phyloP scores from a whole-genome alignment of 176 grass and related monocot species.

The Triticum turgidum region DNA sequence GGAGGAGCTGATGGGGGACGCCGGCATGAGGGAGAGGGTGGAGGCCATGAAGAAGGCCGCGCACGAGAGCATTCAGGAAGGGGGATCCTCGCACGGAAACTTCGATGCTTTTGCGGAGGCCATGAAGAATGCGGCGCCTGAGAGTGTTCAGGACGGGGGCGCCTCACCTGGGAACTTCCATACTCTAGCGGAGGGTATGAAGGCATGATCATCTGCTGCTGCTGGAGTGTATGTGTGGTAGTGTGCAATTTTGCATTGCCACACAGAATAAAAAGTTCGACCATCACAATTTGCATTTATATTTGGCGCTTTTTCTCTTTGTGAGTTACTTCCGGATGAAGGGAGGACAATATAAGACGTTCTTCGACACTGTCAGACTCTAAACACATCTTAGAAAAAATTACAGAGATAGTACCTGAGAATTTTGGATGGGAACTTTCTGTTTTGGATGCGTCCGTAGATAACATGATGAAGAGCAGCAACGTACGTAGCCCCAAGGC shows the following conservation, averaged over 20 bases:
- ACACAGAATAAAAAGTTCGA: no score
- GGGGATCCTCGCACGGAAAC: neutral
- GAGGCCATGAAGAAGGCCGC: slow-evolving; percentile 3
- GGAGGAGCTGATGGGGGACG: neutral
- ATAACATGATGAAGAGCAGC: no score
- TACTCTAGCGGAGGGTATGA: neutral
- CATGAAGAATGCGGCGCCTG: neutral
- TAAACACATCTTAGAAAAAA: no score
- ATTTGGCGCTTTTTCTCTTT: no score
- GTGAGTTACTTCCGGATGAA: no score
- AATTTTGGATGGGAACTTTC: no score
- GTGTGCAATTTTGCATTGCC: neutral
- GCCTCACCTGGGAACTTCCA: neutral
- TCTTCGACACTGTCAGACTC: no score
- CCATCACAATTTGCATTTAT: no score
- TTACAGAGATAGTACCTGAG: no score
- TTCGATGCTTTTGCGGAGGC: neutral
- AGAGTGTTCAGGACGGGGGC: neutral
- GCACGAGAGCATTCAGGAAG: neutral
- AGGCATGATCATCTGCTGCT: neutral
- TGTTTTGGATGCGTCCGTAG: no score
- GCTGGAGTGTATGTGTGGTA: neutral
- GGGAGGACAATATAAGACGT: no score
- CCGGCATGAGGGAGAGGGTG: neutral
- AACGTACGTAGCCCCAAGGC: no score